A percentile compares a stretch with the other conserved stretches of the same genome.
phyloP scores from a whole-genome alignment of 441 rosid genomes.

The Gossypium schwendimanii region DNA sequence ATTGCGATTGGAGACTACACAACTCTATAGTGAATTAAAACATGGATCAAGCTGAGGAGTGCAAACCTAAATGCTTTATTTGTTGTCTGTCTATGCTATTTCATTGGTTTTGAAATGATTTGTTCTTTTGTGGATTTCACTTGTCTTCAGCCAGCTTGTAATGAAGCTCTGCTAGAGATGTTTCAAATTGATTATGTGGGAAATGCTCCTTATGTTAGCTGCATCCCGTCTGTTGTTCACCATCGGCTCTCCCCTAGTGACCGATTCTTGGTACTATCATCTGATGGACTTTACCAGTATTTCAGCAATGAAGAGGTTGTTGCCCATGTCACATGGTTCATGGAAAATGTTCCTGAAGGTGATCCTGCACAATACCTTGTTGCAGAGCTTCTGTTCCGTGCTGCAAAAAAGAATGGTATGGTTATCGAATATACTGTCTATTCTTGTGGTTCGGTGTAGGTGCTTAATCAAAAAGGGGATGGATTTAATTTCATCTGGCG shows the following conservation, averaged over 20 bases:
- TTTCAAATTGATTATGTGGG: constrained; percentile 73
- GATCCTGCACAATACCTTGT: constrained; percentile 96
- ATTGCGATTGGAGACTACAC: neutral
- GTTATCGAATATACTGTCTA: constrained; percentile 1
- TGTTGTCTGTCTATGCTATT: neutral
- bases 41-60: neutral
- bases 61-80: neutral
- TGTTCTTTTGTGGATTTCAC: constrained; percentile 7
- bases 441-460: neutral
- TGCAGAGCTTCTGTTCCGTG: constrained; percentile 88
- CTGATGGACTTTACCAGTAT: constrained; percentile 91
- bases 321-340: constrained; percentile 95
- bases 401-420: constrained; percentile 90
- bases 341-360: constrained; percentile 89
- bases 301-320: constrained; percentile 93
- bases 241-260: constrained; percentile 83
- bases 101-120: constrained; percentile 8
- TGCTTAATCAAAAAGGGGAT: neutral
- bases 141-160: constrained; percentile 67
- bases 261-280: constrained; percentile 78
- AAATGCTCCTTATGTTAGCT: constrained; percentile 63
- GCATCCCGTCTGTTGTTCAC: constrained; percentile 69
- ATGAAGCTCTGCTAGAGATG: constrained; percentile 75
- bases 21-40: neutral
- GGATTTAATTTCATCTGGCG: neutral